Base-by-base conservation (phyloP, 805 yeast species). In the Blastobotrys muscicola region DNA sequence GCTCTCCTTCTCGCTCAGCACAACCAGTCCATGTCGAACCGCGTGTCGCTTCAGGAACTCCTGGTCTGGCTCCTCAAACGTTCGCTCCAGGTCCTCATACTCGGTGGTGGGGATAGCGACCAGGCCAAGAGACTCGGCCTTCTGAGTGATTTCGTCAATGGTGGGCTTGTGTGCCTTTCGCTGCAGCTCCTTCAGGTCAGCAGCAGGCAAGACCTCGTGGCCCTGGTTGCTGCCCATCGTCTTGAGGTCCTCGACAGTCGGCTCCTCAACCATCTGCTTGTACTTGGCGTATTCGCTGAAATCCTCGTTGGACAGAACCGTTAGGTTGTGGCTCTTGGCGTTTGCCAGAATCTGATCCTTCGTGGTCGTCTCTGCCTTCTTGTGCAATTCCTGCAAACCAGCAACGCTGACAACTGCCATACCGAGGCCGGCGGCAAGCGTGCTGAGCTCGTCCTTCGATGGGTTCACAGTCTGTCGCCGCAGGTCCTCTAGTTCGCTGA, bases 361-460 rank as follows among this genome's bases (percentile, higher is more conserved):
- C 1, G 52, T 26, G 2, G 59, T 58, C 8, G 41, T 29, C 11
- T 52, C 50, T 12, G 48, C 44, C 39, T 36, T 14, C 29, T 36
- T 16, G 36, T 45, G 44, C 43, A 52, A 32, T 10, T 48, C 47
- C 10, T 33, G 14, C 41, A 62, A 61, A 32, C 64, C 69, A 12
- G 56, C 63, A 32, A 57, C 53, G 1, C 67, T 44, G 5, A 67
- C 36, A 15, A 62, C 47, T 4, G 51, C 53, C n/a, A 60, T 56
- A 5, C 62, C 65, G 8, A 59, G 43, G 38, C 51, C 55, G 13
- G 46, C 48, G 8, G 66, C 62, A 36, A 48, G 56, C 3, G 51
- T 41, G 30, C 54, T 60, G 20, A 66, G 44, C 16, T 58, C 62
- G 6, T 47, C 41, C 45, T 54, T 54, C 1, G 60, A 49, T 5